Percentiles rank a stretch among this genome's conserved stretches.
These are phyloP conservation scores for Geotrichum reessii DNA, from an alignment of 1,139 yeast species.

Conservation along the genomic window DNA sequence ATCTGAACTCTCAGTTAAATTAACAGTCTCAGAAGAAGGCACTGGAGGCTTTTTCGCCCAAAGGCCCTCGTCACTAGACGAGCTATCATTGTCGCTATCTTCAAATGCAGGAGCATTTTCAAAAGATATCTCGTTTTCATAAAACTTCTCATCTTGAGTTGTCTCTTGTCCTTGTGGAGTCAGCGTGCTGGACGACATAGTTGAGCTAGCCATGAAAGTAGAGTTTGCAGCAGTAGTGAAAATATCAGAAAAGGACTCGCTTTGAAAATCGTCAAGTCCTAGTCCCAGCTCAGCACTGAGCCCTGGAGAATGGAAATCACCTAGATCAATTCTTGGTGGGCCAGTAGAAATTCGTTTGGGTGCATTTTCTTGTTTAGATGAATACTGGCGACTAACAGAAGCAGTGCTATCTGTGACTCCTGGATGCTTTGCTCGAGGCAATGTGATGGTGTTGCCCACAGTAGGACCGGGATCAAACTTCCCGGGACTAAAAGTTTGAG, in stretches of 20 bases:
- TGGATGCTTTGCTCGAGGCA: not conserved
- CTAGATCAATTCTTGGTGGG: constrained; percentile 19
- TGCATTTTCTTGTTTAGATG: constrained; percentile 1
- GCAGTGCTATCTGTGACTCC: not conserved
- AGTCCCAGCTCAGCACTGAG: constrained; percentile 14
- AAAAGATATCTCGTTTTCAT: constrained; percentile 64
- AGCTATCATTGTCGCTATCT: constrained; percentile 40
- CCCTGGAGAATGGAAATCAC: constrained; percentile 16
- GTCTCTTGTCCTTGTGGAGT: constrained; percentile 15
- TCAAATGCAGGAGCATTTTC: constrained; percentile 62
- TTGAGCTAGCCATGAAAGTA: not conserved
- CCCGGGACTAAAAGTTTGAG: not conserved
- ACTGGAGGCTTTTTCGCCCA: constrained; percentile 51
- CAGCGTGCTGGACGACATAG: not conserved
- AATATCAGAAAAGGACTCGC: not conserved
- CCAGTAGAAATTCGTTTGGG: constrained; percentile 3
- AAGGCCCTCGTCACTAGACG: constrained; percentile 47
- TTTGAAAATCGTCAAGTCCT: constrained; percentile 11
- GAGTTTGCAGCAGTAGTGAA: not conserved
- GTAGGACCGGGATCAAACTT: not conserved
- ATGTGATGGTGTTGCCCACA: not conserved
- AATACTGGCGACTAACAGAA: constrained; percentile 3
- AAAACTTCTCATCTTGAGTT: constrained; percentile 16
- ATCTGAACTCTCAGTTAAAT: not conserved
- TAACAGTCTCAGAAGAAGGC: not conserved